Base-by-base conservation (phyloP, 108 stramenopile species). In the Nitzschia sp. region DNA sequence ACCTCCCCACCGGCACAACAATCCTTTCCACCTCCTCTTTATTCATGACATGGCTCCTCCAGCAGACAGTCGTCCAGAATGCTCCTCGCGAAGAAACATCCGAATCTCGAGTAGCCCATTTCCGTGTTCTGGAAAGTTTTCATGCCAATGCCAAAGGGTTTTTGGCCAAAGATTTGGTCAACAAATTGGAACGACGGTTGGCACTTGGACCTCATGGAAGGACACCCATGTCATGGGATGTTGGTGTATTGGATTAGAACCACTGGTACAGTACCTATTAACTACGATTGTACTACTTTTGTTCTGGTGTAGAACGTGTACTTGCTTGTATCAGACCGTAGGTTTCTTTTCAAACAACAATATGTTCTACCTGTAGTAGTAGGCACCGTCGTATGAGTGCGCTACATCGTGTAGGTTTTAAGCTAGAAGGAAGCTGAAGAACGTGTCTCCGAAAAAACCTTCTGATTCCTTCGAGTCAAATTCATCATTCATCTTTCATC, bases 171-270 rank as follows among this genome's bases (percentile, higher is more conserved):
- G 62, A 42, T 17, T 38, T 74, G 8, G 20, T 51, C n/a, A 51
- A 51, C 20, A 51, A 67, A 42, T 58, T 74, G 20, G 15, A 67
- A 22, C 10, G 51, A 26, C 17, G 58, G 14, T 25, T 66, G 24
- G 41, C 26, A 29, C 37, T 67, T 2, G 73, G 73, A 22, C 73
- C 73, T 22, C 65, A 74, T 60, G 73, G 58, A 12, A 26, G 41
- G 11, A 43, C 59, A 53, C 14, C 61, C 8, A 3, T 38, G 3
- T 57, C 21, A 22, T 65, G 63, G 55, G 73, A 71, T 22, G 70
- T 69, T 37, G 68, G 29, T 34, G 29, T 34, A 5, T 34, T 34
- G 29, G 29, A 34, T 5, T 34, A 34, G 29, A n/a, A n/a, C n/a
- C n/a, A n/a, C n/a, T n/a, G n/a, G n/a, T n/a, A n/a, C n/a, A n/a